Evolutionary conservation across 257 asterid species (phyloP).

Genomic region (Nicotiana attenuata): DNA sequence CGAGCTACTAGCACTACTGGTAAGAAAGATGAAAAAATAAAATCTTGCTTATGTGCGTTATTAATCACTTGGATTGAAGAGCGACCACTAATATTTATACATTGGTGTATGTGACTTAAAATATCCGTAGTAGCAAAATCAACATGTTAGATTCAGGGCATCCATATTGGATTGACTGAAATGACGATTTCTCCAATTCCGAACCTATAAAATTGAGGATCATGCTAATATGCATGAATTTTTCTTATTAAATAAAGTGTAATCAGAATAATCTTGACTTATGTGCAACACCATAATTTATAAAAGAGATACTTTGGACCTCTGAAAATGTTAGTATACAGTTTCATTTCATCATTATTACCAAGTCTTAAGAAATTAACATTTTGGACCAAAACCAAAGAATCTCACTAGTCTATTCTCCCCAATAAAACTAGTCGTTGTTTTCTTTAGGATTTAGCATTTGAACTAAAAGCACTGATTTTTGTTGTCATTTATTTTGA

Average conservation of each 20-base stretch:
- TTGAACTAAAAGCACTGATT: not conserved
- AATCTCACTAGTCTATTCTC: not conserved
- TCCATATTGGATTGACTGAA: too few relatives aligned
- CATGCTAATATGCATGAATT: not conserved
- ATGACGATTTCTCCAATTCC: too few relatives aligned
- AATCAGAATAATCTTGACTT: not conserved
- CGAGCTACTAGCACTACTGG: too few relatives aligned
- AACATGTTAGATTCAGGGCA: too few relatives aligned
- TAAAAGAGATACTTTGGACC: not conserved
- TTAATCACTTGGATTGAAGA: too few relatives aligned
- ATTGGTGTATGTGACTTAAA: too few relatives aligned
- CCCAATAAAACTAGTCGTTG: not conserved
- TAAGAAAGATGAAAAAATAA: too few relatives aligned
- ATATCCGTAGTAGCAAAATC: too few relatives aligned
- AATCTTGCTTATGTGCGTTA: too few relatives aligned
- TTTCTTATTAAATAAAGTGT: not conserved
- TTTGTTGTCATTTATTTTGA: not conserved
- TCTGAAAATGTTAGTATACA: not conserved
- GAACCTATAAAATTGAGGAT: too few relatives aligned
- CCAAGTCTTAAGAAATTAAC: not conserved
- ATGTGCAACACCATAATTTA: not conserved
- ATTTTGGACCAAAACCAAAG: conserved; percentile 1
- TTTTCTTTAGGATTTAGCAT: not conserved
- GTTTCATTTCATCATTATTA: not conserved
- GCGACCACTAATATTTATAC: too few relatives aligned